These are phyloP conservation scores for Kodamaea arcana DNA, from an alignment of 1,139 yeast species.

Conservation along the genomic window DNA sequence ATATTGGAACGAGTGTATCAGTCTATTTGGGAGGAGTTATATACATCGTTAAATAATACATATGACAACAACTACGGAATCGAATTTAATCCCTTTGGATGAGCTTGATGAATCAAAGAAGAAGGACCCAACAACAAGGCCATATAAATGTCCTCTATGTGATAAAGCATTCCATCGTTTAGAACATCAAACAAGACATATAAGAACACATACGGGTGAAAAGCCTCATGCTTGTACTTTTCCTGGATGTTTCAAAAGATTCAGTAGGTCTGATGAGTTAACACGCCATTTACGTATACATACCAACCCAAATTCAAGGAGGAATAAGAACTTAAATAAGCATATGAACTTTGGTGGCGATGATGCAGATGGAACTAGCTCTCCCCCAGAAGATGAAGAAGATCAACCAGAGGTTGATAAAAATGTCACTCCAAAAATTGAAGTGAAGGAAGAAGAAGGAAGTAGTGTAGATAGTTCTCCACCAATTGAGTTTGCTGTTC, in stretches of 20 bases:
- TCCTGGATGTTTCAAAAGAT: conserved; percentile 83
- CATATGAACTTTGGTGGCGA: conserved; percentile 10
- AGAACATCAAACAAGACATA: conserved; percentile 93
- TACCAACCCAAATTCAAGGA: conserved; percentile 52
- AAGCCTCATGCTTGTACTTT: conserved; percentile 86
- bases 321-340: conserved; percentile 15
- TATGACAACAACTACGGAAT: not conserved
- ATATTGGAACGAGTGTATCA: too few relatives aligned
- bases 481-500: conserved; percentile 8
- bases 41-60: too few relatives aligned
- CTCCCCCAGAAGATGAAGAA: conserved; percentile 1
- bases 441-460: conserved; percentile 6
- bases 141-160: conserved; percentile 89
- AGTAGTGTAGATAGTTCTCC: conserved; percentile 6
- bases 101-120: not conserved
- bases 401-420: conserved; percentile 2
- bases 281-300: conserved; percentile 89
- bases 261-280: conserved; percentile 84
- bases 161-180: conserved; percentile 87
- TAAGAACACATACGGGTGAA: conserved; percentile 94
- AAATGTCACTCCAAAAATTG: conserved; percentile 7
- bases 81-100: not conserved
- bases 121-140: conserved; percentile 33
- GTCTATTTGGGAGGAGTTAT: too few relatives aligned
- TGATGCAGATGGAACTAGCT: conserved; percentile 1